phyloP scores from a whole-genome alignment of 257 asterid species.

The Petrea volubilis region DNA sequence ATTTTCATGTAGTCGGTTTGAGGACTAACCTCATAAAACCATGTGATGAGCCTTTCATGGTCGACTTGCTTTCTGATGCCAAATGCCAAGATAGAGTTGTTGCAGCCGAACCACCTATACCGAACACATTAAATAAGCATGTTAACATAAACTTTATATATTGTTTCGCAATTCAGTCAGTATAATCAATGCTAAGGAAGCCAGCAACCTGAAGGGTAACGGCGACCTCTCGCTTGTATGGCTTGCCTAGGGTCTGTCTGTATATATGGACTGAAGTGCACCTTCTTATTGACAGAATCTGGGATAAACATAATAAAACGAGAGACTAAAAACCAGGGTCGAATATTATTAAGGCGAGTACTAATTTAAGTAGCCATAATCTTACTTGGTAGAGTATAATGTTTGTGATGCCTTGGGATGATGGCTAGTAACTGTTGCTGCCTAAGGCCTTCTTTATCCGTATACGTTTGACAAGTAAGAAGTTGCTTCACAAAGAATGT shows the following conservation, averaged over 20 bases:
- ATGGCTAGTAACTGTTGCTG: conserved; percentile 89
- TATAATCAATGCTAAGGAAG: conserved; percentile 16
- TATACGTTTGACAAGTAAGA: conserved; percentile 76
- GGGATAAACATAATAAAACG: conserved; percentile 25
- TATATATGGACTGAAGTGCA: conserved; percentile 71
- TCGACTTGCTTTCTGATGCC: conserved; percentile 90
- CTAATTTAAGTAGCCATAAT: neutral
- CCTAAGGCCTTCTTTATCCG: conserved; percentile 84
- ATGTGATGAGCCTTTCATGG: conserved; percentile 70
- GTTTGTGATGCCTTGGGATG: conserved; percentile 98
- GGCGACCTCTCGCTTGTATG: conserved; percentile 52
- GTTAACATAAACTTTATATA: neutral
- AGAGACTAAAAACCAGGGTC: conserved; percentile 19
- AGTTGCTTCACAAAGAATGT: conserved; percentile 51
- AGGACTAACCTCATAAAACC: conserved; percentile 60
- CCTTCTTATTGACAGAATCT: conserved; percentile 87
- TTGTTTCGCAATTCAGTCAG: neutral
- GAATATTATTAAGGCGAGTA: conserved; percentile 8
- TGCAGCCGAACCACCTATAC: conserved; percentile 70
- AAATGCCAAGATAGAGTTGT: conserved; percentile 96
- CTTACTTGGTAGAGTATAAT: conserved; percentile 89
- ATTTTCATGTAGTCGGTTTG: conserved; percentile 2
- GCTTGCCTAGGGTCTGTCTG: conserved; percentile 63
- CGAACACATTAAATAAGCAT: conserved; percentile 6
- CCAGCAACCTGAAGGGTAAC: conserved; percentile 65